phyloP scores from a whole-genome alignment of 2,329 filamentous ascomycete genomes.

The Magnaporthiopsis rhizophila region DNA sequence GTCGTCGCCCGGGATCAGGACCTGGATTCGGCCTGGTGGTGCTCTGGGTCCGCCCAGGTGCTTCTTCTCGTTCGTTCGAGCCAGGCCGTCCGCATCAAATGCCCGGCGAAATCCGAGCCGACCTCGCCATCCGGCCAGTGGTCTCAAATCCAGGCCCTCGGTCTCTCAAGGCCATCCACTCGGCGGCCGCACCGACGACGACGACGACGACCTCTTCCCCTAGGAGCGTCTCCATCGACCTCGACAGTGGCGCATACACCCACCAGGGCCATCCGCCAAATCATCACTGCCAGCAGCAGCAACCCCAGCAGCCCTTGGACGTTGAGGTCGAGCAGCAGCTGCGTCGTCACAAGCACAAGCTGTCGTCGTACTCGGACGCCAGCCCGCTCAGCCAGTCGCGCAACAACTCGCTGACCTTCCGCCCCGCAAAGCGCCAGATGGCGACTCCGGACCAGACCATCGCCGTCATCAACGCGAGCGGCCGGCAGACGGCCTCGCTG shows the following conservation, averaged over 20 bases:
- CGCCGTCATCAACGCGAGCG: slow-evolving; percentile 91
- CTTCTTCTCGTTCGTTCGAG: background rate
- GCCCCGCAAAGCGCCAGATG: slow-evolving; percentile 51
- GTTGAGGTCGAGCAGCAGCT: slow-evolving; percentile 17
- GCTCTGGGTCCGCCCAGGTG: slow-evolving; percentile 1
- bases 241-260: slow-evolving; percentile 5
- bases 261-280: slow-evolving; percentile 3
- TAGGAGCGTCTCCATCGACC: slow-evolving; percentile 1
- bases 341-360: slow-evolving; percentile 49
- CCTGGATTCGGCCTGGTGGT: background rate
- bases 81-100: slow-evolving; percentile 7
- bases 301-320: slow-evolving; percentile 8
- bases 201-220: background rate
- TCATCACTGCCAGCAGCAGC: slow-evolving; percentile 4
- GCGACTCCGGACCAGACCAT: slow-evolving; percentile 66
- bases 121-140: slow-evolving; percentile 18
- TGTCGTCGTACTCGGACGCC: slow-evolving; percentile 54
- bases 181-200: background rate
- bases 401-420: slow-evolving; percentile 54
- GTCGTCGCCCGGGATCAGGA: background rate
- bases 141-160: slow-evolving; percentile 1
- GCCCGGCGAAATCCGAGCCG: slow-evolving; percentile 15
- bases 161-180: background rate
- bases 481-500: slow-evolving; percentile 89
- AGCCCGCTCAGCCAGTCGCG: slow-evolving; percentile 45